Conservation (phyloP, 257 asterid genomes). For the Solanum chmielewskii region DNA sequence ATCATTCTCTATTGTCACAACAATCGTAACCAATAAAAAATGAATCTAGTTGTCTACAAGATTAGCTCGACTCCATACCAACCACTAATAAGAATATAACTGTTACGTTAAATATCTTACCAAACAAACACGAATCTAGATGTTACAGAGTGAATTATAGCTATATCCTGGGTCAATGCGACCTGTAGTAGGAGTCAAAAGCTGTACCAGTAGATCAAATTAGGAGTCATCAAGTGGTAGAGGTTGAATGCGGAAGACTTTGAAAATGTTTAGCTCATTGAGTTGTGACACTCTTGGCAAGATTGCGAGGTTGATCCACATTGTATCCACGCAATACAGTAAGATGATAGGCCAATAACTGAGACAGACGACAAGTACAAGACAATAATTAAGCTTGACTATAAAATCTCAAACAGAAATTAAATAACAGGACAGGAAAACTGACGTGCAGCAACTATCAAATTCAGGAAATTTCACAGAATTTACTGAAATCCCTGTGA, state of each 20-base stretch:
- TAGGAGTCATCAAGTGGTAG: not conserved
- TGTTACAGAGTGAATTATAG: not conserved
- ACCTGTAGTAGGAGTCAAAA: not conserved
- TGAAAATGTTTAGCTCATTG: slow-evolving; percentile 27
- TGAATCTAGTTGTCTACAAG: not conserved
- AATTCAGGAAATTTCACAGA: not conserved
- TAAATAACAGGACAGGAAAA: not conserved
- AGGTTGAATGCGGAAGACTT: not conserved
- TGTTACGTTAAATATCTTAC: not conserved
- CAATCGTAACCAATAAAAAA: not conserved
- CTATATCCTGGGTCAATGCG: not conserved
- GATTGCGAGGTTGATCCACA: slow-evolving; percentile 98
- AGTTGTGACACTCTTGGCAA: slow-evolving; percentile 96
- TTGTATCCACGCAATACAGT: slow-evolving; percentile 89
- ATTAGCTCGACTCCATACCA: not conserved
- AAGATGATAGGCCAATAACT: slow-evolving; percentile 93
- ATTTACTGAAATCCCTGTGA: not conserved
- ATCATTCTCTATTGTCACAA: not conserved
- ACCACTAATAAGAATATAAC: not conserved
- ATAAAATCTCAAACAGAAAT: not conserved
- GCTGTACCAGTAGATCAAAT: not conserved
- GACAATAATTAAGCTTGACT: not conserved
- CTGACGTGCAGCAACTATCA: not conserved
- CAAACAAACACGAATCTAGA: not conserved
- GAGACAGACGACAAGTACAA: slow-evolving; percentile 6